These are phyloP conservation scores for Nothophoma quercina DNA, from an alignment of 2,329 filamentous ascomycete species.

Conservation along the genomic window DNA sequence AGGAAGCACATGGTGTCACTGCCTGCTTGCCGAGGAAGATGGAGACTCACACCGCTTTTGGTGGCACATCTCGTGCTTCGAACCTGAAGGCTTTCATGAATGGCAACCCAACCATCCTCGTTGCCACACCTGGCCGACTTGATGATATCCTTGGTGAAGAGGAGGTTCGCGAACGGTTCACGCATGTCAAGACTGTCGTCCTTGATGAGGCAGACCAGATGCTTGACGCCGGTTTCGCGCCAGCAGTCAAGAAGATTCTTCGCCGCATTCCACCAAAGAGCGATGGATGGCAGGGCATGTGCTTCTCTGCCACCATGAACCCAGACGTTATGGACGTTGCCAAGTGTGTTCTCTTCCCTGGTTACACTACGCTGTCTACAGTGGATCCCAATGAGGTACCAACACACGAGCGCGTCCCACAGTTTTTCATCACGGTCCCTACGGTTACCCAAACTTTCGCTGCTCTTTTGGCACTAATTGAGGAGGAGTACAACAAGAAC, in stretches of 20 bases:
- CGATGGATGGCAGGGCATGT: conserved; percentile 59
- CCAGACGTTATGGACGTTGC: conserved; percentile 55
- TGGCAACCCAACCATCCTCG: conserved; percentile 53
- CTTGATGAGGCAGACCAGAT: conserved; percentile 56
- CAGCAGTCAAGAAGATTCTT: conserved; percentile 61
- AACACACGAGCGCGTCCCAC: conserved; percentile 58
- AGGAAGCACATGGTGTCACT: conserved; percentile 54
- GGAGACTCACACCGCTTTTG: conserved; percentile 57
- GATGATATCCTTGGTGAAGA: conserved; percentile 56
- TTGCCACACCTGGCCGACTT: conserved; percentile 58
- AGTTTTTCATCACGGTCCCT: conserved; percentile 57
- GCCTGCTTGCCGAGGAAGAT: conserved; percentile 49
- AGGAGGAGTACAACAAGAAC: conserved; percentile 51
- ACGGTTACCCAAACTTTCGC: conserved; percentile 55
- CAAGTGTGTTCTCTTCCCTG: conserved; percentile 53
- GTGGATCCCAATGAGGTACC: conserved; percentile 55
- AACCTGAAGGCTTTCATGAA: conserved; percentile 45
- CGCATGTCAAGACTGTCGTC: conserved; percentile 55
- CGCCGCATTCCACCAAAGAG: conserved; percentile 59
- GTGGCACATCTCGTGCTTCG: conserved; percentile 46
- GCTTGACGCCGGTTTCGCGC: conserved; percentile 62
- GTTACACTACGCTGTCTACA: conserved; percentile 54
- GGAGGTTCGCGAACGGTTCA: conserved; percentile 56
- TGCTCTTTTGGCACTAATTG: conserved; percentile 55
- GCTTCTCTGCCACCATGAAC: conserved; percentile 57